Percentiles rank a stretch among this genome's conserved stretches.
Conservation (phyloP, 164 flowering plant species). For the Liquidambar formosana region DNA sequence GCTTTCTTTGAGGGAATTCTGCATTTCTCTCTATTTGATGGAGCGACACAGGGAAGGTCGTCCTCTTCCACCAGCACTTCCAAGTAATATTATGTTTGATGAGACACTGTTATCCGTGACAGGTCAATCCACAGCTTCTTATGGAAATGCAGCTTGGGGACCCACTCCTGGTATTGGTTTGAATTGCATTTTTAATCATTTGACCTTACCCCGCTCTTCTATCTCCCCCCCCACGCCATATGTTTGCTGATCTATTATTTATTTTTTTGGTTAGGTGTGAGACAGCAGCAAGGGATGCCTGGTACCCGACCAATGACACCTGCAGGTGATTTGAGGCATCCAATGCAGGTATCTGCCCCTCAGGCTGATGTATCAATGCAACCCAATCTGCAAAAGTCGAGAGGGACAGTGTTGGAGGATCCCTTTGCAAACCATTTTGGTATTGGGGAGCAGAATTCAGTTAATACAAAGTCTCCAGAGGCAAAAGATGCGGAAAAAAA, state of each 20-base stretch:
- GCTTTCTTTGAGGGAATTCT: conserved; percentile 92
- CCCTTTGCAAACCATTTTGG: conserved; percentile 27
- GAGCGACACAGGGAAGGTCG: conserved; percentile 92
- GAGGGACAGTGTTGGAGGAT: conserved; percentile 24
- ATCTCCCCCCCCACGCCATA: not conserved
- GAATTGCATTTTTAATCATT: not conserved
- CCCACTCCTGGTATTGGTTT: conserved; percentile 53
- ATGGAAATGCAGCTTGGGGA: conserved; percentile 66
- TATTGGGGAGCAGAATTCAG: conserved; percentile 23
- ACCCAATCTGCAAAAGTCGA: conserved; percentile 28
- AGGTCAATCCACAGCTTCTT: conserved; percentile 51
- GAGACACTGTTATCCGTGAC: conserved; percentile 55
- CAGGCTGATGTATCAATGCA: conserved; percentile 35
- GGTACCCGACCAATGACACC: conserved; percentile 45
- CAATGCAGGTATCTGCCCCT: conserved; percentile 38
- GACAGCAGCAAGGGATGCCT: conserved; percentile 51
- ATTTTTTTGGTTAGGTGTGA: conserved; percentile 45
- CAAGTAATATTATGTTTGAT: conserved; percentile 61
- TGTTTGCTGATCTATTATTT: conserved; percentile 6
- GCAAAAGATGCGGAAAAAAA: conserved; percentile 28
- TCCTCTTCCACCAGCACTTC: conserved; percentile 79
- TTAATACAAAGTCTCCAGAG: conserved; percentile 18
- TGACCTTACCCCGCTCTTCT: not conserved
- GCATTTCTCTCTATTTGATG: conserved; percentile 90
- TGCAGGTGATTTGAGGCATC: conserved; percentile 52